Conservation (phyloP, 73 alveolate genomes). For the Durusdinium trenchii region DNA sequence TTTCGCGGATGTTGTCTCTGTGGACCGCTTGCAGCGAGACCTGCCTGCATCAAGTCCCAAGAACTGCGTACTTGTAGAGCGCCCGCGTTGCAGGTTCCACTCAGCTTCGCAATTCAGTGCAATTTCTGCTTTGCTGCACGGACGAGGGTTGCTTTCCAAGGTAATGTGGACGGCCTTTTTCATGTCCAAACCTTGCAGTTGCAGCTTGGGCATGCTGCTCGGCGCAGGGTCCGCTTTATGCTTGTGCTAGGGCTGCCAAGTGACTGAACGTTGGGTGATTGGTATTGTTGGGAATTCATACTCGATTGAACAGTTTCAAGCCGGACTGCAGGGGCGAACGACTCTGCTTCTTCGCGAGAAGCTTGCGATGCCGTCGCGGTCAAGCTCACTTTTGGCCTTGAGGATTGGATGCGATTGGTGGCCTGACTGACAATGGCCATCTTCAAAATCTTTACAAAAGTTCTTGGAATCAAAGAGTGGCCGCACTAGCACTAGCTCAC, state of each 20-base stretch:
- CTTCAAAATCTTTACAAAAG: background rate
- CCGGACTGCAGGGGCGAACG: background rate
- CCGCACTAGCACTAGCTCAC: background rate
- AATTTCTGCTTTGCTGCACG: background rate
- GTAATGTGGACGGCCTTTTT: constrained; percentile 34
- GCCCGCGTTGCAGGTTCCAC: no score
- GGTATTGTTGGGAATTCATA: background rate
- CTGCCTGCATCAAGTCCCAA: no score
- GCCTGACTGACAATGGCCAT: background rate
- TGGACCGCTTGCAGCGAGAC: constrained; percentile 51
- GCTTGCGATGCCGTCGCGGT: background rate
- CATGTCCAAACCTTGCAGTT: constrained; percentile 28
- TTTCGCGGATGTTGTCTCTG: background rate
- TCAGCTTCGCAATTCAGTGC: no score
- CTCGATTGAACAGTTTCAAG: no score
- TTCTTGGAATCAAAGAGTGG: background rate
- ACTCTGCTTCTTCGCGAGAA: constrained; percentile 19
- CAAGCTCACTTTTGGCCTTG: constrained; percentile 46
- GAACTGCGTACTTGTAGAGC: no score
- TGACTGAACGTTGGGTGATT: background rate
- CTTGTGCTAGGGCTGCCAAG: background rate
- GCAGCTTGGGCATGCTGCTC: constrained; percentile 1
- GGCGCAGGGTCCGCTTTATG: background rate
- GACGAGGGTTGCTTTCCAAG: background rate
- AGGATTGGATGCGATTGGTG: constrained; percentile 69